Conservation (phyloP, 768 basidiomycete genomes). For the Tylopilus plumbeoviolaceoides region DNA sequence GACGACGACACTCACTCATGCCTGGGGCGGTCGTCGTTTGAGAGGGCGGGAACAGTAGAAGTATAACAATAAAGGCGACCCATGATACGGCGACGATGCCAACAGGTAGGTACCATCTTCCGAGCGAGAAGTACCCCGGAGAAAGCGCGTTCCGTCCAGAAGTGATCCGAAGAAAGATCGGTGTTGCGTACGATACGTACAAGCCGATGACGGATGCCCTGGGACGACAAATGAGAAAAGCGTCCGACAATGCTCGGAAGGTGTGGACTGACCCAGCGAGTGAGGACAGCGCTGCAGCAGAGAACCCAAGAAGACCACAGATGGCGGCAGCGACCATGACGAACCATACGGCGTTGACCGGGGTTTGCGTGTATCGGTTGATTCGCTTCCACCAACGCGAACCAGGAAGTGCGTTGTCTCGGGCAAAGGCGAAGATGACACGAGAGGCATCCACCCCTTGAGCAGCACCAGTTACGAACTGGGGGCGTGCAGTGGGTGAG, state of each 20-base stretch:
- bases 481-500: not conserved
- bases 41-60: conserved; percentile 55
- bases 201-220: conserved; percentile 70
- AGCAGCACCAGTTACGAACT: conserved; percentile 73
- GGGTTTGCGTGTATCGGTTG: conserved; percentile 57
- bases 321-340: conserved; percentile 55
- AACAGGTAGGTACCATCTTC: conserved; percentile 55
- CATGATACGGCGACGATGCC: conserved; percentile 61
- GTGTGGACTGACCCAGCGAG: conserved; percentile 53
- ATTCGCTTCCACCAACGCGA: conserved; percentile 68
- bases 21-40: conserved; percentile 37
- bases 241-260: not conserved
- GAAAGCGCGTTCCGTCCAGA: conserved; percentile 55
- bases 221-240: not conserved
- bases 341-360: conserved; percentile 74
- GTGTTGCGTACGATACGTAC: conserved; percentile 60
- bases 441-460: conserved; percentile 74
- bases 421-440: conserved; percentile 70
- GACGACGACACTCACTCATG: conserved; percentile 51
- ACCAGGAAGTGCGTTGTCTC: conserved; percentile 71
- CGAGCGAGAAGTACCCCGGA: conserved; percentile 60
- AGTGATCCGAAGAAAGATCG: conserved; percentile 69
- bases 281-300: conserved; percentile 55
- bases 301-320: conserved; percentile 65
- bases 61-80: conserved; percentile 57